Evolutionary conservation across 2,329 filamentous ascomycete species (phyloP).

Genomic region (Ophiosphaerella korrae): DNA sequence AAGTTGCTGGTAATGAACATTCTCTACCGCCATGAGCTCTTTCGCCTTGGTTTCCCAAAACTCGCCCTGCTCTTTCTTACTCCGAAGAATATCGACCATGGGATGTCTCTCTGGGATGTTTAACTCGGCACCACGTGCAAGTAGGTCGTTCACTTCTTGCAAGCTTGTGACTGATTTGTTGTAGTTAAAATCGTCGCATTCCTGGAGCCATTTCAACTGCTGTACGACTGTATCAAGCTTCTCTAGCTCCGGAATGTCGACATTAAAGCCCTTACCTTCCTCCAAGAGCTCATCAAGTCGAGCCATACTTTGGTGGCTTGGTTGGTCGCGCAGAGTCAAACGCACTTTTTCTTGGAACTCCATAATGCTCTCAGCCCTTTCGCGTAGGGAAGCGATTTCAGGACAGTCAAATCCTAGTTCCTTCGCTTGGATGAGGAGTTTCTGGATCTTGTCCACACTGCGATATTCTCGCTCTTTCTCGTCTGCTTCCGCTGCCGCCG

Average conservation of each 20-base stretch:
- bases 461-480: conserved; percentile 83
- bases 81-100: conserved; percentile 74
- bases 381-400: conserved; percentile 83
- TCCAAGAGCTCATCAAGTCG: conserved; percentile 93
- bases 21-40: conserved; percentile 89
- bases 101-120: conserved; percentile 81
- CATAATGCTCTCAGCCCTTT: conserved; percentile 83
- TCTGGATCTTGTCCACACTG: conserved; percentile 85
- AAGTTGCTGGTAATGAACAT: conserved; percentile 91
- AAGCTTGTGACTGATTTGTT: conserved; percentile 69
- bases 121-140: conserved; percentile 76
- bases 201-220: conserved; percentile 86
- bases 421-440: conserved; percentile 81
- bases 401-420: conserved; percentile 90
- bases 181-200: conserved; percentile 68
- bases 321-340: conserved; percentile 67
- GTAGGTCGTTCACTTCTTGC: conserved; percentile 77
- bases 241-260: conserved; percentile 89
- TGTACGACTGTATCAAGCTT: conserved; percentile 78
- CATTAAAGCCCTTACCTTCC: conserved; percentile 83
- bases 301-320: conserved; percentile 59
- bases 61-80: conserved; percentile 76
- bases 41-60: conserved; percentile 92
- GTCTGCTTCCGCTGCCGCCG: conserved; percentile 72
- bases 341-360: conserved; percentile 80